Percentiles rank a stretch among this genome's conserved stretches.
phyloP scores from a whole-genome alignment of 2,329 filamentous ascomycete genomes.

The Didymella segeticola region DNA sequence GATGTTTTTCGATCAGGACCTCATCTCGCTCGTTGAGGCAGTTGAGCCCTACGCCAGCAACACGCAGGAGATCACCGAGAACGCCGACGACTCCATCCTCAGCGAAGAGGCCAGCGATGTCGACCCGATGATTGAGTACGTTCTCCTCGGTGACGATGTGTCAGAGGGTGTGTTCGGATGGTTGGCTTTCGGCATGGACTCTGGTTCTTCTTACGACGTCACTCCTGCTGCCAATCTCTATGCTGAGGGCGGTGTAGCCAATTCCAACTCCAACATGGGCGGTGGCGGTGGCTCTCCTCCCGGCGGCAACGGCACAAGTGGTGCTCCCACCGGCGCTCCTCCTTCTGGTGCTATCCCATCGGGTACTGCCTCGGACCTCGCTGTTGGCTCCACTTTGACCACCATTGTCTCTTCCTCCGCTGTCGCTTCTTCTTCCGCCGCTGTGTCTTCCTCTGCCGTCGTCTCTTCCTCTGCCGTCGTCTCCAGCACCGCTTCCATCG shows the following conservation, averaged over 20 bases:
- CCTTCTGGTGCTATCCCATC: slow-evolving; percentile 1
- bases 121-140: slow-evolving; percentile 66
- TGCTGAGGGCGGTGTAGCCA: slow-evolving; percentile 38
- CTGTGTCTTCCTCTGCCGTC: slow-evolving; percentile 2
- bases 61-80: slow-evolving; percentile 55
- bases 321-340: slow-evolving; percentile 2
- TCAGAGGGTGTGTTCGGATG: slow-evolving; percentile 44
- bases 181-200: slow-evolving; percentile 44
- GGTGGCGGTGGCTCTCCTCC: slow-evolving; percentile 25
- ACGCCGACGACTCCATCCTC: slow-evolving; percentile 60
- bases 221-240: slow-evolving; percentile 36
- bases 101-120: slow-evolving; percentile 55
- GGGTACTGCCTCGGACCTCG: not conserved
- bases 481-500: not conserved
- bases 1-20: slow-evolving; percentile 68
- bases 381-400: slow-evolving; percentile 14
- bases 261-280: slow-evolving; percentile 28
- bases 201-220: slow-evolving; percentile 32
- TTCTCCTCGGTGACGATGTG: slow-evolving; percentile 60
- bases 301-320: slow-evolving; percentile 12
- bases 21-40: slow-evolving; percentile 60
- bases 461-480: not conserved
- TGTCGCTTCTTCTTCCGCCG: slow-evolving; percentile 1
- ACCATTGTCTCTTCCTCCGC: slow-evolving; percentile 11
- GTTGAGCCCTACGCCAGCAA: slow-evolving; percentile 54